Percentiles rank a stretch among this genome's conserved stretches.
phyloP scores from a whole-genome alignment of 164 flowering plant genomes.

The Tinospora cordifolia region DNA sequence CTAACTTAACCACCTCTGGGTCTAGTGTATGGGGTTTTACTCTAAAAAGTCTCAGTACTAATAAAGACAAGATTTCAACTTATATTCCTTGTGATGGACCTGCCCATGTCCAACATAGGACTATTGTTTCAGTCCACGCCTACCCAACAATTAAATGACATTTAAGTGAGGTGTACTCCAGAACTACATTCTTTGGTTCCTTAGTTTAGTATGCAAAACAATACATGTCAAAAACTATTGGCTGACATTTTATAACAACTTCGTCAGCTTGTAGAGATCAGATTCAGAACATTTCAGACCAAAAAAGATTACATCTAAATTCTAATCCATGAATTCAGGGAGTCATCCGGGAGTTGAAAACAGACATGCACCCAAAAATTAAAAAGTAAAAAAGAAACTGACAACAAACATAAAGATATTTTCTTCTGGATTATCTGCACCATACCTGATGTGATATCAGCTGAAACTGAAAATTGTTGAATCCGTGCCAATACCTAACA shows the following conservation, averaged over 20 bases:
- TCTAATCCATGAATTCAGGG: neutral
- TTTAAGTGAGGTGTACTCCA: neutral
- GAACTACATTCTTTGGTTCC: neutral
- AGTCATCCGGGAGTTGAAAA: neutral
- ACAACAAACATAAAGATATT: neutral
- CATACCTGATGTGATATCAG: conserved; percentile 82
- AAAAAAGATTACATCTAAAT: neutral
- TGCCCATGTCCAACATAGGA: no score
- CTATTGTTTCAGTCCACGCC: no score
- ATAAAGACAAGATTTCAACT: no score
- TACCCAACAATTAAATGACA: neutral
- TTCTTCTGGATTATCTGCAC: conserved; percentile 3
- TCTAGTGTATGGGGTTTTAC: no score
- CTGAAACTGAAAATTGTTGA: conserved; percentile 93
- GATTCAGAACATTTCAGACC: neutral
- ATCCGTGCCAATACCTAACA: conserved; percentile 92
- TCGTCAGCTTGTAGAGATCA: neutral
- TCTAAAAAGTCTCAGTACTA: no score
- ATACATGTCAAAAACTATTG: neutral
- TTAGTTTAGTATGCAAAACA: neutral
- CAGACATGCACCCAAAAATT: neutral
- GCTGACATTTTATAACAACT: neutral
- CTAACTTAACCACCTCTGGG: no score
- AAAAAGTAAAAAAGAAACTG: neutral
- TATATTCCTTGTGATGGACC: no score